phyloP scores from a whole-genome alignment of 2,329 filamentous ascomycete genomes.

The Blastomyces emzantsi region DNA sequence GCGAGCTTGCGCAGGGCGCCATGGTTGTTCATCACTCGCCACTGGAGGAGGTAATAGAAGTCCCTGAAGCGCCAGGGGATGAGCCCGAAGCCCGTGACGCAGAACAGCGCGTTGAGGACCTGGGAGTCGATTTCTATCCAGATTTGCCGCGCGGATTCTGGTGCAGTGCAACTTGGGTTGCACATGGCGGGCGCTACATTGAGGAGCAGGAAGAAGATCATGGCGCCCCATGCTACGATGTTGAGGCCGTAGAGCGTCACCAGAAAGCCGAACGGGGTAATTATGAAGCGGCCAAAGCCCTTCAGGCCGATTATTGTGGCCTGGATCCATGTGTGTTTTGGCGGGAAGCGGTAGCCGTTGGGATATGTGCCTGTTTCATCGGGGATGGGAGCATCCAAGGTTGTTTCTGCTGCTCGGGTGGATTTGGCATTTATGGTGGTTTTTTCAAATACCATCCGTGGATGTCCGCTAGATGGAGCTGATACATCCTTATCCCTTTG shows the following conservation, averaged over 20 bases:
- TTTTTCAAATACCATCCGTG: neutral
- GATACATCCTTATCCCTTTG: neutral
- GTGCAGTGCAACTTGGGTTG: slow-evolving; percentile 57
- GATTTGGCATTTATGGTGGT: neutral
- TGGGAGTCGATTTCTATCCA: slow-evolving; percentile 85
- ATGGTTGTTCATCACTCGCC: slow-evolving; percentile 46
- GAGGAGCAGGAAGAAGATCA: slow-evolving; percentile 78
- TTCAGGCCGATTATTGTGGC: slow-evolving; percentile 24
- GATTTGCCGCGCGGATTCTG: slow-evolving; percentile 64
- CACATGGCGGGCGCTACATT: slow-evolving; percentile 53
- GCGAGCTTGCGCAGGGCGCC: slow-evolving; percentile 58
- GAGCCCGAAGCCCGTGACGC: slow-evolving; percentile 74
- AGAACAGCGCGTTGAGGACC: slow-evolving; percentile 75
- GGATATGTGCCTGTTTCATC: slow-evolving; percentile 28
- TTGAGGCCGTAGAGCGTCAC: slow-evolving; percentile 73
- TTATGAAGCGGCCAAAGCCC: slow-evolving; percentile 48
- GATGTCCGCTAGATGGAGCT: neutral
- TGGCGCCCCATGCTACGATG: slow-evolving; percentile 80
- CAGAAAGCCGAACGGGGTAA: slow-evolving; percentile 66
- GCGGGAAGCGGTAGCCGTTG: slow-evolving; percentile 29
- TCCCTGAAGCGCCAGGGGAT: slow-evolving; percentile 80
- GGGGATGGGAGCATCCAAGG: slow-evolving; percentile 16
- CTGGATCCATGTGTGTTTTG: slow-evolving; percentile 28
- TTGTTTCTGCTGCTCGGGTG: neutral
- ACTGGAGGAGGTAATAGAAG: slow-evolving; percentile 62